These are phyloP conservation scores for Fusarium sp. DNA, from an alignment of 2,329 filamentous ascomycete genomes.

Conservation along the genomic window DNA sequence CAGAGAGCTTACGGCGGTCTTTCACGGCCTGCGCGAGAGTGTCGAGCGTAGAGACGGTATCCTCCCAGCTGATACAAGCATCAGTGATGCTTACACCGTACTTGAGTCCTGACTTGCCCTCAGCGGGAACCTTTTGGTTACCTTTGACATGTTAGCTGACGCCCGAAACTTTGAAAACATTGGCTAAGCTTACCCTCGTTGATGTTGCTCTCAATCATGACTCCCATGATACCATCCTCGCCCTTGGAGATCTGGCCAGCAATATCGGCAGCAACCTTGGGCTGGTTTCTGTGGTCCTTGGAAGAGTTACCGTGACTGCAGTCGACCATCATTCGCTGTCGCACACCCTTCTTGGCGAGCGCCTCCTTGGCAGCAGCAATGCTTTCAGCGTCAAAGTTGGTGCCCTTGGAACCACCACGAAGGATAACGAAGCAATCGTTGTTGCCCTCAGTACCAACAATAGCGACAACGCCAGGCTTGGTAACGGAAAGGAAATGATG, in stretches of 20 bases:
- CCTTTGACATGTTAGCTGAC: conserved; percentile 59
- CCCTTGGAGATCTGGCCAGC: conserved; percentile 88
- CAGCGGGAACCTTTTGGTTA: conserved; percentile 89
- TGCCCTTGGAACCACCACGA: conserved; percentile 90
- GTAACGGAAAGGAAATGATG: conserved; percentile 98
- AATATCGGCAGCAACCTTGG: conserved; percentile 85
- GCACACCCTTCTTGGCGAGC: conserved; percentile 79
- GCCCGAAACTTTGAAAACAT: not conserved
- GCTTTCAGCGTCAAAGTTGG: conserved; percentile 91
- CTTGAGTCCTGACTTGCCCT: conserved; percentile 86
- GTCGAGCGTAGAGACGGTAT: conserved; percentile 84
- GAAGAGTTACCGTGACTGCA: conserved; percentile 96
- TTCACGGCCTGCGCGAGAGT: conserved; percentile 84
- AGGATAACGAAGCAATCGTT: conserved; percentile 98
- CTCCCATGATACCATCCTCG: conserved; percentile 90
- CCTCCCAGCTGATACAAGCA: conserved; percentile 95
- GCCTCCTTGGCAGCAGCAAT: conserved; percentile 86
- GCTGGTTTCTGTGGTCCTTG: conserved; percentile 98
- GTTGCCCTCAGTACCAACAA: conserved; percentile 94
- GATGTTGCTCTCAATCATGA: conserved; percentile 99
- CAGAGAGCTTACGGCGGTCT: conserved; percentile 60
- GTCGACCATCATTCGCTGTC: conserved; percentile 91
- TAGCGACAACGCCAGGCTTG: conserved; percentile 94
- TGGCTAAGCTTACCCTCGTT: conserved; percentile 76
- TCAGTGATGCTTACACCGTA: conserved; percentile 98